phyloP scores from a whole-genome alignment of 2,329 filamentous ascomycete species.

The Diatrype stigma region DNA sequence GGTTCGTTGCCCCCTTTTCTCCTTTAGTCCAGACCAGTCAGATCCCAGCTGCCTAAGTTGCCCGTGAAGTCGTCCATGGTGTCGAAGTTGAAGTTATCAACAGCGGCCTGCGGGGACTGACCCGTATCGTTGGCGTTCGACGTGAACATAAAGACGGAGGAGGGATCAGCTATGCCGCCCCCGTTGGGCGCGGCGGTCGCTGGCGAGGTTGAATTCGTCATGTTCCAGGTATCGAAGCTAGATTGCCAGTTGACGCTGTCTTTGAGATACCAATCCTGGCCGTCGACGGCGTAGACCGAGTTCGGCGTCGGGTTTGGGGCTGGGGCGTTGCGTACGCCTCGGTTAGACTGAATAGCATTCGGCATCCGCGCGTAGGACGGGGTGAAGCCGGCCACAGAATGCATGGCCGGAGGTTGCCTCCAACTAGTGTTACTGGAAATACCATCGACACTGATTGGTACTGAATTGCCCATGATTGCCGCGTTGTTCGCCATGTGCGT shows the following conservation, averaged over 20 bases:
- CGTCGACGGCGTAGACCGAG: constrained; percentile 40
- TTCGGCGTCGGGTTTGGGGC: constrained; percentile 26
- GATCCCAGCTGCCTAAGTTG: constrained; percentile 25
- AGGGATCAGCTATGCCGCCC: constrained; percentile 25
- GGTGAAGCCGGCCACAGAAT: constrained; percentile 24
- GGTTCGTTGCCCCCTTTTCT: not conserved
- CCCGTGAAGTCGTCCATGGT: constrained; percentile 20
- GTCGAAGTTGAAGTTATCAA: constrained; percentile 25
- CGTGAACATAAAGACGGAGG: constrained; percentile 27
- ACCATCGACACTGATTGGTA: constrained; percentile 13
- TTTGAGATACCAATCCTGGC: constrained; percentile 54
- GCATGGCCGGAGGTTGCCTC: constrained; percentile 19
- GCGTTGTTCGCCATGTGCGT: constrained; percentile 15
- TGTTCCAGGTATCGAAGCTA: constrained; percentile 51
- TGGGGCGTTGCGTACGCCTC: constrained; percentile 12
- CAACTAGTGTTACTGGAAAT: constrained; percentile 16
- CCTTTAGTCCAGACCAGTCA: constrained; percentile 21
- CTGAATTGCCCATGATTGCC: constrained; percentile 16
- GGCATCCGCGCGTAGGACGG: constrained; percentile 21
- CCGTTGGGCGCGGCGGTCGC: constrained; percentile 10
- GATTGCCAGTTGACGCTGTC: constrained; percentile 57
- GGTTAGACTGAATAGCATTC: constrained; percentile 9
- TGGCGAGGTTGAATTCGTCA: constrained; percentile 20
- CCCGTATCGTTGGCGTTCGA: constrained; percentile 13
- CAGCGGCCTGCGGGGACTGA: constrained; percentile 11